Conservation (phyloP, 108 stramenopile species). For the Fistulifera solaris region DNA sequence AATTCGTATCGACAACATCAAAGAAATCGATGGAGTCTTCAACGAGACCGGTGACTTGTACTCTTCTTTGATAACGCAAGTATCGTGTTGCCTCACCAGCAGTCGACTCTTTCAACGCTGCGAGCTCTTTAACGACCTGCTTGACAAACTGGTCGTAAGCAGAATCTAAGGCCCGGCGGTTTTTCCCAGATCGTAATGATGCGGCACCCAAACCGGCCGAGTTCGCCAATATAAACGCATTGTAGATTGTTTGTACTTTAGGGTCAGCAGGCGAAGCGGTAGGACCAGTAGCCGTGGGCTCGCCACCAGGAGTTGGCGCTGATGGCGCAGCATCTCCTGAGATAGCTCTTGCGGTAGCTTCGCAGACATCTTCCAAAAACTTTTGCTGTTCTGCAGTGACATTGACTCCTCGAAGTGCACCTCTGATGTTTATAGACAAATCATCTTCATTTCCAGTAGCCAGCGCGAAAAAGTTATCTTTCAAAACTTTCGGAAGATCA, state of each 20-base stretch:
- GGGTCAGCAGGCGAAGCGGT: background rate
- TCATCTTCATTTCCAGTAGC: background rate
- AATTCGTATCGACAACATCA: too few species aligned
- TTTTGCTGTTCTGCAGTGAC: constrained; percentile 13
- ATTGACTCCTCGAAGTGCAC: constrained; percentile 18
- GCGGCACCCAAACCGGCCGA: constrained; percentile 7
- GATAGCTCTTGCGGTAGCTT: constrained; percentile 2
- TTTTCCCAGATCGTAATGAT: constrained; percentile 13
- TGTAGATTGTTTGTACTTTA: constrained; percentile 13
- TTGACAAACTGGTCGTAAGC: constrained; percentile 23
- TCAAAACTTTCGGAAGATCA: constrained; percentile 12
- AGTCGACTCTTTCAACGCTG: background rate
- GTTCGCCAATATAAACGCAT: constrained; percentile 28
- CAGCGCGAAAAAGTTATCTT: constrained; percentile 13
- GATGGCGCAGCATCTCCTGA: background rate
- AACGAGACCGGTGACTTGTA: background rate
- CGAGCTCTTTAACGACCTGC: background rate
- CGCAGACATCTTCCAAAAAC: constrained; percentile 16
- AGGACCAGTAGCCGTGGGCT: background rate
- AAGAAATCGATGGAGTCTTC: constrained; percentile 1
- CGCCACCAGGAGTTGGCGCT: background rate
- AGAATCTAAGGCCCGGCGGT: constrained; percentile 18
- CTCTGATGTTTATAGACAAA: constrained; percentile 19
- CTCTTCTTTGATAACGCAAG: background rate
- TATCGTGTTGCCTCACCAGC: background rate